Percentiles rank a stretch among this genome's conserved stretches.
Conservation (phyloP, 306 rosid genomes). For the Rubus idaeus region DNA sequence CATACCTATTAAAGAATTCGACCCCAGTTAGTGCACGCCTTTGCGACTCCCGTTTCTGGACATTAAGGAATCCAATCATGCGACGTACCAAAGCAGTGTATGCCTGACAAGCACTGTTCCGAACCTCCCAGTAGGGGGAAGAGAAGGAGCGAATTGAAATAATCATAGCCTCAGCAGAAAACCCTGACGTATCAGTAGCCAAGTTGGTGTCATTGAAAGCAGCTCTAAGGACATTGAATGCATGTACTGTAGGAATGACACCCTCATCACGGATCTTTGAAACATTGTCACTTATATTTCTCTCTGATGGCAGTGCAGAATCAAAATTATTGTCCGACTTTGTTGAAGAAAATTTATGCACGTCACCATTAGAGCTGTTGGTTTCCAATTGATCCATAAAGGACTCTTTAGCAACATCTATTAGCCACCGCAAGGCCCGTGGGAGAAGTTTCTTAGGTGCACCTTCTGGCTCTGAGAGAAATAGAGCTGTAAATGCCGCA, state of each 20-base stretch:
- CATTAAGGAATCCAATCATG: constrained; percentile 88
- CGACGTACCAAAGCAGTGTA: constrained; percentile 95
- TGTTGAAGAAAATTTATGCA: constrained; percentile 28
- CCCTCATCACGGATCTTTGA: constrained; percentile 96
- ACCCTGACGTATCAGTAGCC: constrained; percentile 92
- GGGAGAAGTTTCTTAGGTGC: constrained; percentile 97
- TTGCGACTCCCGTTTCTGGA: constrained; percentile 86
- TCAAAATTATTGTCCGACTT: constrained; percentile 32
- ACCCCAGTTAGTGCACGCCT: constrained; percentile 89
- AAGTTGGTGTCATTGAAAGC: constrained; percentile 95
- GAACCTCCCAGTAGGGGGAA: constrained; percentile 92
- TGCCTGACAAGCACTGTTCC: constrained; percentile 93
- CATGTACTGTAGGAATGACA: constrained; percentile 92
- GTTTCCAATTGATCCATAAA: constrained; percentile 49
- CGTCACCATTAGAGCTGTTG: constrained; percentile 38
- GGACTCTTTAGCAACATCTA: constrained; percentile 74
- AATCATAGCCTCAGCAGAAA: constrained; percentile 87
- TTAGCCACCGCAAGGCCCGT: constrained; percentile 80
- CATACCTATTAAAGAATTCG: constrained; percentile 92
- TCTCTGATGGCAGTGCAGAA: constrained; percentile 36
- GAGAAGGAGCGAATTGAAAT: constrained; percentile 82
- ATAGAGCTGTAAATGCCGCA: constrained; percentile 87
- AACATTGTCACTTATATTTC: constrained; percentile 35
- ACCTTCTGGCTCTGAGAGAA: constrained; percentile 99
- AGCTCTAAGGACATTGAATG: constrained; percentile 84